Percentiles rank a stretch among this genome's conserved stretches.
These are phyloP conservation scores for Suillus decipiens DNA, from an alignment of 768 basidiomycete genomes.

Conservation along the genomic window DNA sequence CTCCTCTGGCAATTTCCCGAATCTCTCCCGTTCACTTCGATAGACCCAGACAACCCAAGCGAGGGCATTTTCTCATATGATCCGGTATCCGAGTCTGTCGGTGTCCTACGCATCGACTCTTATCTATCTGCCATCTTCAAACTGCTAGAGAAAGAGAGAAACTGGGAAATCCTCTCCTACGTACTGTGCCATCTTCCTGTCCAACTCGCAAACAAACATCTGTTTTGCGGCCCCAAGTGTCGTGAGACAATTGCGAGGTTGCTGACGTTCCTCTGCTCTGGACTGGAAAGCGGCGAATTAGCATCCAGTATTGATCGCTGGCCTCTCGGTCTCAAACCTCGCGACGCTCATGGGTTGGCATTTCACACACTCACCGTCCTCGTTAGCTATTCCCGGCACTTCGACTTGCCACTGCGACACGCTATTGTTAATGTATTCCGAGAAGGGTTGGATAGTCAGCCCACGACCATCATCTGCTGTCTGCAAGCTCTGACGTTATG, in stretches of 20 bases:
- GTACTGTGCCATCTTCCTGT: constrained; percentile 87
- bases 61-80: constrained; percentile 71
- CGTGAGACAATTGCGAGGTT: constrained; percentile 62
- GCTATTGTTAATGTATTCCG: constrained; percentile 74
- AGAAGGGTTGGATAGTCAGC: constrained; percentile 66
- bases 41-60: constrained; percentile 61
- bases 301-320: constrained; percentile 58
- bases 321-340: constrained; percentile 61
- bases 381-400: constrained; percentile 82
- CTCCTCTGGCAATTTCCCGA: constrained; percentile 76
- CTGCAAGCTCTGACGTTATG: constrained; percentile 86
- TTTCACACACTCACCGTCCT: constrained; percentile 88
- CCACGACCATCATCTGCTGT: constrained; percentile 83
- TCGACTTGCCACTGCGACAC: constrained; percentile 67
- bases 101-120: constrained; percentile 70
- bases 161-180: constrained; percentile 94
- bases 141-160: constrained; percentile 73
- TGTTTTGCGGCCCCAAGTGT: constrained; percentile 90
- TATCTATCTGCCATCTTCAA: constrained; percentile 66
- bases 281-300: constrained; percentile 59
- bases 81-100: constrained; percentile 41
- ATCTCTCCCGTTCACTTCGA: constrained; percentile 52
- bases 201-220: constrained; percentile 92
- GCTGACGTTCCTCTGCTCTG: constrained; percentile 65
- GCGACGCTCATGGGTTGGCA: constrained; percentile 86